phyloP scores from a whole-genome alignment of 305 asterid genomes.

The Plantago lanceolata region DNA sequence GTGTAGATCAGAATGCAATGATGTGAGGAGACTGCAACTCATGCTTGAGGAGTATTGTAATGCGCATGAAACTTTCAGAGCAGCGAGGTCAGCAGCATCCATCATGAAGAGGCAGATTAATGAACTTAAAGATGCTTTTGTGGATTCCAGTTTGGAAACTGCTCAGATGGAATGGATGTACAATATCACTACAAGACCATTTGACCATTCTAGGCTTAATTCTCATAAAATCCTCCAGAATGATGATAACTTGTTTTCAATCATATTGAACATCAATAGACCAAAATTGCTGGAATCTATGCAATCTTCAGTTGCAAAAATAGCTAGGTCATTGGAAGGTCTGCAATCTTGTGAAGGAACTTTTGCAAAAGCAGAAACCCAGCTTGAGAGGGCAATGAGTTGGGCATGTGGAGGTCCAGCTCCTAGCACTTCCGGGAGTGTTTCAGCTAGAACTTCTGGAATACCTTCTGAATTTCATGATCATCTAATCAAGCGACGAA shows the following conservation, averaged over 20 bases:
- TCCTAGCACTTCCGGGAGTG: slow-evolving; percentile 53
- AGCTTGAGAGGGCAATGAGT: slow-evolving; percentile 99
- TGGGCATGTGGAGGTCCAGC: slow-evolving; percentile 99
- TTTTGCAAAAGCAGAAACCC: slow-evolving; percentile 84
- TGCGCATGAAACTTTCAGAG: slow-evolving; percentile 84
- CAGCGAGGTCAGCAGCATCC: slow-evolving; percentile 81
- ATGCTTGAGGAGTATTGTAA: slow-evolving; percentile 92
- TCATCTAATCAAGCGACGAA: slow-evolving; percentile 66
- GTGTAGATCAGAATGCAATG: slow-evolving; percentile 34
- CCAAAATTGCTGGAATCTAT: slow-evolving; percentile 67
- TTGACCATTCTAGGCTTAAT: slow-evolving; percentile 56
- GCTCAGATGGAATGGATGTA: slow-evolving; percentile 94
- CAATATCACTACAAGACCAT: slow-evolving; percentile 54
- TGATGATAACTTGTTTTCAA: slow-evolving; percentile 57
- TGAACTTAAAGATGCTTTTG: slow-evolving; percentile 75
- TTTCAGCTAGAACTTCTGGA: slow-evolving; percentile 65
- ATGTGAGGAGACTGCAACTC: slow-evolving; percentile 52
- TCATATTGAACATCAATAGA: slow-evolving; percentile 66
- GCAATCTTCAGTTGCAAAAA: slow-evolving; percentile 64
- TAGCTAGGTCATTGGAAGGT: slow-evolving; percentile 75
- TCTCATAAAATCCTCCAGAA: slow-evolving; percentile 53
- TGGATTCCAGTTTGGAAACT: slow-evolving; percentile 74
- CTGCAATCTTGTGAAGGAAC: slow-evolving; percentile 79
- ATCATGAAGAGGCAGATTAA: slow-evolving; percentile 74
- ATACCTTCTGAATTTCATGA: slow-evolving; percentile 86